A percentile compares a stretch with the other conserved stretches of the same genome.
phyloP scores from a whole-genome alignment of 2,329 filamentous ascomycete genomes.

The Xylariales sp. region DNA sequence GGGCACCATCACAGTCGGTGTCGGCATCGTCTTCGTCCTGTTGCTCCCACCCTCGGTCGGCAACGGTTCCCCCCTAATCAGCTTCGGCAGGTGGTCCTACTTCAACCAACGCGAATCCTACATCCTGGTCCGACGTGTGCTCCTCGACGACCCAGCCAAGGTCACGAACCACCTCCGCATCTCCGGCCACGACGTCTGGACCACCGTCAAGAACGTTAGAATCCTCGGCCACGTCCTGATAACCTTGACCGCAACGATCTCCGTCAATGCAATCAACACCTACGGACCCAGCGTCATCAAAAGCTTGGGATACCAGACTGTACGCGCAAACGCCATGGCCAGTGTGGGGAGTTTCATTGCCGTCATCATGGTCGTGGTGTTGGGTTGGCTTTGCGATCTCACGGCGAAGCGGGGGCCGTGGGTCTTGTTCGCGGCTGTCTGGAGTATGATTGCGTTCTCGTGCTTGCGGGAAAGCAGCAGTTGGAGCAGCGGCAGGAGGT shows the following conservation, averaged over 20 bases:
- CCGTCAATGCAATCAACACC: constrained; percentile 20
- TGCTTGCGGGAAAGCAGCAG: constrained; percentile 25
- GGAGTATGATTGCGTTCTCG: constrained; percentile 32
- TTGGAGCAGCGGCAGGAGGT: constrained; percentile 17
- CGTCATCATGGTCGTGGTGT: constrained; percentile 11
- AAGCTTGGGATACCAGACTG: constrained; percentile 11
- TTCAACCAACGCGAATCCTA: constrained; percentile 37
- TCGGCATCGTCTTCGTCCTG: constrained; percentile 33
- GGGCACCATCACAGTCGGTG: constrained; percentile 23
- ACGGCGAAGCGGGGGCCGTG: constrained; percentile 29
- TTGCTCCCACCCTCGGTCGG: constrained; percentile 33
- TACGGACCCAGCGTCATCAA: constrained; percentile 26
- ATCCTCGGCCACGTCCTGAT: constrained; percentile 24
- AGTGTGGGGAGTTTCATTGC: constrained; percentile 18
- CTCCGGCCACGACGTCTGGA: constrained; percentile 28
- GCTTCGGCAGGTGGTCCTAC: constrained; percentile 33
- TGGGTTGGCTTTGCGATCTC: constrained; percentile 22
- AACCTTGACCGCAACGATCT: constrained; percentile 16
- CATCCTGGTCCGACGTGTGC: constrained; percentile 34
- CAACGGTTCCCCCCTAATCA: constrained; percentile 29
- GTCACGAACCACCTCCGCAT: constrained; percentile 30
- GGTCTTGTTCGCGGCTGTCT: constrained; percentile 28
- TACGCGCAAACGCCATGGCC: constrained; percentile 23
- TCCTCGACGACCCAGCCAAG: constrained; percentile 39
- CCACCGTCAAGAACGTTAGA: constrained; percentile 24